Percentiles rank a stretch among this genome's conserved stretches.
These are phyloP conservation scores for Alnus glutinosa DNA, from an alignment of 306 rosid species.

Conservation along the genomic window DNA sequence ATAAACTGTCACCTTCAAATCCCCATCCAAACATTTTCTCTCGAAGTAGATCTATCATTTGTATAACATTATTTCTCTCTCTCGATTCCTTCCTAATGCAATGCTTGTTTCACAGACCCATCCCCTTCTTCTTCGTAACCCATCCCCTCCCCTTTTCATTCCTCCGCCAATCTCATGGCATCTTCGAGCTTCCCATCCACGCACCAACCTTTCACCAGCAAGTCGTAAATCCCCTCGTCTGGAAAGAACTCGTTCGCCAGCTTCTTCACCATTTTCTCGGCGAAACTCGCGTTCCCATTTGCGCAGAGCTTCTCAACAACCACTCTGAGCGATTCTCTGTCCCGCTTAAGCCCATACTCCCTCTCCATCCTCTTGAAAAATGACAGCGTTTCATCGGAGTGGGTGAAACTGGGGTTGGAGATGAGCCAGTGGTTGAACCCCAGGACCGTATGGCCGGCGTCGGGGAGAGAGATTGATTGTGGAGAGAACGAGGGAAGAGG, in stretches of 20 bases:
- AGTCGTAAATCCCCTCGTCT: constrained; percentile 52
- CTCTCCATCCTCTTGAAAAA: constrained; percentile 77
- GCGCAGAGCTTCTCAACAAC: constrained; percentile 72
- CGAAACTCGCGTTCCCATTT: constrained; percentile 59
- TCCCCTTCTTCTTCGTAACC: no score
- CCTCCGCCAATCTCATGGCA: constrained; percentile 67
- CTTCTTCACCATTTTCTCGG: constrained; percentile 74
- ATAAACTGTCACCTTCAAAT: no score
- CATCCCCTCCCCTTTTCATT: constrained; percentile 71
- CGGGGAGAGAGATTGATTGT: constrained; percentile 53
- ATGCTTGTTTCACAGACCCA: no score
- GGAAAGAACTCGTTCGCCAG: constrained; percentile 74
- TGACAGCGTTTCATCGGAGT: constrained; percentile 56
- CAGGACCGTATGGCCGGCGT: constrained; percentile 65
- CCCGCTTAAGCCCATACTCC: constrained; percentile 70
- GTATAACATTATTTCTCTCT: no score
- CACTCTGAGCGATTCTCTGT: constrained; percentile 44
- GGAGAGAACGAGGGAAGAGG: constrained; percentile 41
- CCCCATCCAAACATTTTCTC: no score
- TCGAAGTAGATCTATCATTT: no score
- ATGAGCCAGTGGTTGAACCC: constrained; percentile 61
- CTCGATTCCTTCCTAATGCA: no score
- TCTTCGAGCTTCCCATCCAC: constrained; percentile 64
- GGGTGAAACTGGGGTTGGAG: constrained; percentile 47
- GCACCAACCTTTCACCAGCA: constrained; percentile 72